Conservation (phyloP, 768 basidiomycete genomes). For the Lentinula guzmanii region DNA sequence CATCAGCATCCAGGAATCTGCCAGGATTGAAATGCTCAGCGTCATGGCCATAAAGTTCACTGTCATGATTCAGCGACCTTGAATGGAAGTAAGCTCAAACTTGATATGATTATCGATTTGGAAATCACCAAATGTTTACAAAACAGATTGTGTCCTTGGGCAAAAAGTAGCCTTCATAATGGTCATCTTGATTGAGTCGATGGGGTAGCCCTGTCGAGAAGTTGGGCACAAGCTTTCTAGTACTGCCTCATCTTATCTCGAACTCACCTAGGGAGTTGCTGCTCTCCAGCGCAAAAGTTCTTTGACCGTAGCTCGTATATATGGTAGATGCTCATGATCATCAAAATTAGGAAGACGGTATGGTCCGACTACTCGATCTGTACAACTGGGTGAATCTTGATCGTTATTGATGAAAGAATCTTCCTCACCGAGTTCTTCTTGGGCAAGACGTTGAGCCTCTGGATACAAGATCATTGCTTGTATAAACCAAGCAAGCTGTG, state of each 20-base stretch:
- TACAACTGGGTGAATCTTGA: not conserved
- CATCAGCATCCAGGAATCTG: not conserved
- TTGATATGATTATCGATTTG: not conserved
- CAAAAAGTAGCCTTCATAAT: conserved; percentile 8
- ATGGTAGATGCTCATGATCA: conserved; percentile 26
- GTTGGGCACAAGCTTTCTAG: not conserved
- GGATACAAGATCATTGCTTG: conserved; percentile 30
- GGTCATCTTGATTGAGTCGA: conserved; percentile 6
- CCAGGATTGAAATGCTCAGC: not conserved
- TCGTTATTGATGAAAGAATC: not conserved
- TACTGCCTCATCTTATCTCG: not conserved
- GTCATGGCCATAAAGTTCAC: not conserved
- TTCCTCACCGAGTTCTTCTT: conserved; percentile 23
- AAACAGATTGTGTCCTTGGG: conserved; percentile 5
- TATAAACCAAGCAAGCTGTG: conserved; percentile 24
- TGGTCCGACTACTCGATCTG: conserved; percentile 24
- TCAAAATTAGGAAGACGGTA: conserved; percentile 26
- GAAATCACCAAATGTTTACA: conserved; percentile 3
- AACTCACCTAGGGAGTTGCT: conserved; percentile 22
- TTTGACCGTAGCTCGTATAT: conserved; percentile 27
- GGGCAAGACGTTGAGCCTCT: conserved; percentile 25
- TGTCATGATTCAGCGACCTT: not conserved
- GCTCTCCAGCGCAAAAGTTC: conserved; percentile 29
- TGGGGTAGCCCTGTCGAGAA: not conserved
- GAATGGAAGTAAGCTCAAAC: not conserved